phyloP scores from a whole-genome alignment of 805 yeast species.

The Komagataella pastoris region DNA sequence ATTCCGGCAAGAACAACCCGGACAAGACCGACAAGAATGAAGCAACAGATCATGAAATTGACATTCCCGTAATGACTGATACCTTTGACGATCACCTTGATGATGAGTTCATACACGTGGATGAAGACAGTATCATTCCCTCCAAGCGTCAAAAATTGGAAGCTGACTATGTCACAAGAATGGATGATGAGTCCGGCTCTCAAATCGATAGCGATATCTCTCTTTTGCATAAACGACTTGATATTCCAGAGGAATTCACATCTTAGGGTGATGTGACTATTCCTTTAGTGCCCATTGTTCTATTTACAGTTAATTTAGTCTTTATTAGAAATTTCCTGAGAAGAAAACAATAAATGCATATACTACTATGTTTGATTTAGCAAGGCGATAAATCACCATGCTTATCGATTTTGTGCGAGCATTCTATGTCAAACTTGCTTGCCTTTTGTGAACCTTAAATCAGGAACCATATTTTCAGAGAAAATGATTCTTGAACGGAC shows the following conservation, averaged over 20 bases:
- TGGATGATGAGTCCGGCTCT: neutral
- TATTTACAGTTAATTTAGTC: neutral
- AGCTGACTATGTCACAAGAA: neutral
- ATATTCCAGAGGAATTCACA: neutral
- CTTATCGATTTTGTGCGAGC: neutral
- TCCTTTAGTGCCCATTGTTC: neutral
- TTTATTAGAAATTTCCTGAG: neutral
- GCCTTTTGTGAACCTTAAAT: neutral
- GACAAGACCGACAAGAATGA: neutral
- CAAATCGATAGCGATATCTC: neutral
- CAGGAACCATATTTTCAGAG: neutral
- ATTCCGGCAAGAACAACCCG: neutral
- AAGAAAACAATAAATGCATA: neutral
- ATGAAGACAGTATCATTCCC: neutral
- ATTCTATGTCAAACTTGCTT: neutral
- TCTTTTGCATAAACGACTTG: neutral
- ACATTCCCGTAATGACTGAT: neutral
- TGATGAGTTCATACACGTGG: neutral
- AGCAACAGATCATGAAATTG: neutral
- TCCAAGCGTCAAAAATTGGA: neutral
- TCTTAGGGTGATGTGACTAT: neutral
- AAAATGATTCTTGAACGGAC: neutral
- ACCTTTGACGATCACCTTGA: neutral
- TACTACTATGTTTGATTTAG: neutral
- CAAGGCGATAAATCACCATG: neutral